These are phyloP conservation scores for Boletus rubescentipes DNA, from an alignment of 768 basidiomycete genomes.

Conservation along the genomic window DNA sequence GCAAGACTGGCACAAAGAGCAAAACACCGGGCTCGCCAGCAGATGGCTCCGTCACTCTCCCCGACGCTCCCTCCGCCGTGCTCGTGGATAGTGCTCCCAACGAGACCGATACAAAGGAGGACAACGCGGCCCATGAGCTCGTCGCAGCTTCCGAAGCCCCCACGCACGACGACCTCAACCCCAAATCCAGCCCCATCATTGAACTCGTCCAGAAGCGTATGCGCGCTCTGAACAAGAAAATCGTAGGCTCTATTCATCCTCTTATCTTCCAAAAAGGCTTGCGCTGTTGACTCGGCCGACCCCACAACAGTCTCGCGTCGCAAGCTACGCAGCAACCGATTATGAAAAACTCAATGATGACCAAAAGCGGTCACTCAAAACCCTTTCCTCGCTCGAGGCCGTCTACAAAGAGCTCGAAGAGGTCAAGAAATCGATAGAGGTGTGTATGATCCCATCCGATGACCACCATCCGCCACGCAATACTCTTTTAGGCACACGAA, in stretches of 20 bases:
- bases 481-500: conserved; percentile 53
- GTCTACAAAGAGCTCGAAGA: conserved; percentile 81
- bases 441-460: conserved; percentile 43
- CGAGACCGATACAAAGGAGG: conserved; percentile 46
- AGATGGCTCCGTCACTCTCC: conserved; percentile 36
- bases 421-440: conserved; percentile 83
- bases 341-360: conserved; percentile 82
- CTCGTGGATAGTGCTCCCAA: conserved; percentile 53
- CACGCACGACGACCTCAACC: conserved; percentile 41
- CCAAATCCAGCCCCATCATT: conserved; percentile 67
- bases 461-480: neutral
- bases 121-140: conserved; percentile 45
- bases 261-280: neutral
- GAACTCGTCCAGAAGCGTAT: conserved; percentile 80
- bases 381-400: conserved; percentile 74
- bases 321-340: conserved; percentile 65
- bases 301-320: conserved; percentile 61
- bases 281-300: conserved; percentile 10
- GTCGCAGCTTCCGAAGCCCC: conserved; percentile 41
- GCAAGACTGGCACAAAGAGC: conserved; percentile 53
- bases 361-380: conserved; percentile 72
- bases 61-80: conserved; percentile 46
- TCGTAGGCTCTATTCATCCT: conserved; percentile 48
- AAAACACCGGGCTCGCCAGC: conserved; percentile 48
- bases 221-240: conserved; percentile 79